These are phyloP conservation scores for Naumovozyma castellii DNA, from an alignment of 805 yeast genomes.

Conservation along the genomic window DNA sequence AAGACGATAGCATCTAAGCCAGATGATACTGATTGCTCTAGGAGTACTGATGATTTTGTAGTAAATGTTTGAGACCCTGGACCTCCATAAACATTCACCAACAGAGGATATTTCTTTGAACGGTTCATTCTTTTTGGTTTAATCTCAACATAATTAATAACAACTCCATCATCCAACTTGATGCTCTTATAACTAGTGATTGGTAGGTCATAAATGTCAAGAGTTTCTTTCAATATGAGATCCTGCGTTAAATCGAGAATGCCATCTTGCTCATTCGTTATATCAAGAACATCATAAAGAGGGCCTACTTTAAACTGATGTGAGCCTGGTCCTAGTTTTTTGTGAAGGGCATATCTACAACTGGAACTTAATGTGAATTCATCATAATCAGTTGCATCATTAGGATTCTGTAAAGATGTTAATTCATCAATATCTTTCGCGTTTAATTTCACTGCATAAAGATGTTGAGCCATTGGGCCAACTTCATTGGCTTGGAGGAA, in stretches of 20 bases:
- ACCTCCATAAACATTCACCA: conserved; percentile 69
- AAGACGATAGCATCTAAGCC: conserved; percentile 51
- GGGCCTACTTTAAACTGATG: conserved; percentile 24
- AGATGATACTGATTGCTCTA: conserved; percentile 52
- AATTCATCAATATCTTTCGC: not conserved
- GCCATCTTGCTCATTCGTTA: conserved; percentile 8
- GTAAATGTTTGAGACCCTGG: conserved; percentile 63
- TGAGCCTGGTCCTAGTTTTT: conserved; percentile 18
- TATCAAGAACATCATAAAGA: conserved; percentile 8
- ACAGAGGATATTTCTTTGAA: conserved; percentile 44
- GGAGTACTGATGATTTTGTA: conserved; percentile 39
- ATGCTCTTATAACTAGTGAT: conserved; percentile 32
- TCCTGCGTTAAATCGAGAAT: conserved; percentile 12
- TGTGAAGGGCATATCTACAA: conserved; percentile 35
- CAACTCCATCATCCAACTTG: conserved; percentile 32
- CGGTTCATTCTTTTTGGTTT: conserved; percentile 49
- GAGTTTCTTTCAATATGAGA: conserved; percentile 6
- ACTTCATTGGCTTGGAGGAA: conserved; percentile 48
- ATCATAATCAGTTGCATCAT: conserved; percentile 27
- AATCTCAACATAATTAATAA: conserved; percentile 49
- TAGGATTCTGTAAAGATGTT: conserved; percentile 13
- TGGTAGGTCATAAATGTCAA: conserved; percentile 41
- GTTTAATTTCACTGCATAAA: conserved; percentile 41
- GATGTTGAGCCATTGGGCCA: conserved; percentile 42
- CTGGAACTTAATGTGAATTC: conserved; percentile 47